Conservation (phyloP, 257 asterid species). For the Lithospermum erythrorhizon region DNA sequence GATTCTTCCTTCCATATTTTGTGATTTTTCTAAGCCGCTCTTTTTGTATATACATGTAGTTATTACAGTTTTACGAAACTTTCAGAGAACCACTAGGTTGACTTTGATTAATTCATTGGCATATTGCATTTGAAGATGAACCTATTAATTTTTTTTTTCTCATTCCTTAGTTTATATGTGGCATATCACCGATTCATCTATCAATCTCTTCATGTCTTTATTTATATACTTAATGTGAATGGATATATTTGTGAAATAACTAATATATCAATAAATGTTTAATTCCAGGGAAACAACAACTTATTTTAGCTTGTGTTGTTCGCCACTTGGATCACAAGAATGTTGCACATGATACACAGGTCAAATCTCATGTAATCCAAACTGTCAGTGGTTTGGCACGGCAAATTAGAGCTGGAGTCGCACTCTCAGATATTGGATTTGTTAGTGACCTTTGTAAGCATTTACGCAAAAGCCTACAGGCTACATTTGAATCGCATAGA, state of each 20-base stretch:
- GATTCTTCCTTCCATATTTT: too few relatives aligned
- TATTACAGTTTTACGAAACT: too few relatives aligned
- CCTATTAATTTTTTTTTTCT: background rate
- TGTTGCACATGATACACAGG: conserved; percentile 60
- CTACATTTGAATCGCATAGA: conserved; percentile 62
- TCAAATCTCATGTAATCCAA: conserved; percentile 56
- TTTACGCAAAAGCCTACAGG: conserved; percentile 86
- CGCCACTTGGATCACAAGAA: conserved; percentile 95
- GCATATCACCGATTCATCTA: background rate
- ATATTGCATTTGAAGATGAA: background rate
- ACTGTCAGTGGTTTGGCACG: conserved; percentile 77
- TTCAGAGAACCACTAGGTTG: background rate
- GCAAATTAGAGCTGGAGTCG: conserved; percentile 55
- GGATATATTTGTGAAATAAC: background rate
- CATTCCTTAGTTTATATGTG: background rate
- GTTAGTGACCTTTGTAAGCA: conserved; percentile 88
- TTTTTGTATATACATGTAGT: too few relatives aligned
- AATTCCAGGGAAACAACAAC: conserved; percentile 52
- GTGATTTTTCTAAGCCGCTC: too few relatives aligned
- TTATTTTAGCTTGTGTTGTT: conserved; percentile 66
- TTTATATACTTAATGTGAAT: too few relatives aligned
- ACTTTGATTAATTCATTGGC: background rate
- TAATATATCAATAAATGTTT: too few relatives aligned
- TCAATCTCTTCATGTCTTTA: background rate
- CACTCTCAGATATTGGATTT: conserved; percentile 69